These are phyloP conservation scores for Phaeosphaeria sp. DNA, from an alignment of 2,329 filamentous ascomycete genomes.

Conservation along the genomic window DNA sequence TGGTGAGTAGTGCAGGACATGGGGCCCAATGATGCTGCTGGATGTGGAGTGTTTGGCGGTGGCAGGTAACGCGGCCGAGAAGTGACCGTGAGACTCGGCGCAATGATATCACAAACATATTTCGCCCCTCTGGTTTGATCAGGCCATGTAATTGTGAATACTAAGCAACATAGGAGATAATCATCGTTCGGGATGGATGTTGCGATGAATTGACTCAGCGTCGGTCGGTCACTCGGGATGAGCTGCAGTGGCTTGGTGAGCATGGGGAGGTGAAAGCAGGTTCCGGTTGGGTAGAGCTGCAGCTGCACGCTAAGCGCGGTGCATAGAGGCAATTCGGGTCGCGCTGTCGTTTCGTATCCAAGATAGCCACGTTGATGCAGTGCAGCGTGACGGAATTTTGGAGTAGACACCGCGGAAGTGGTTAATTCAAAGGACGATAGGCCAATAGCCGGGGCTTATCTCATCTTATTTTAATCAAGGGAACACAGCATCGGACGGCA, in stretches of 20 bases:
- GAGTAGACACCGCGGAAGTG: neutral
- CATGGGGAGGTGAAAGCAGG: neutral
- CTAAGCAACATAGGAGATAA: neutral
- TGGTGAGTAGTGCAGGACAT: neutral
- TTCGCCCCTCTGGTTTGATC: neutral
- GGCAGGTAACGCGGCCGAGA: constrained; percentile 22
- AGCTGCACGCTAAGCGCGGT: neutral
- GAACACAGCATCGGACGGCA: neutral
- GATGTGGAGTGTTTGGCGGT: neutral
- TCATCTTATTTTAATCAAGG: neutral
- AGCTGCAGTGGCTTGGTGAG: neutral
- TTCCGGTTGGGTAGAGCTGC: neutral
- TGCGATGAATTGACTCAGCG: neutral
- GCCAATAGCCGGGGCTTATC: neutral
- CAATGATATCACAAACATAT: neutral
- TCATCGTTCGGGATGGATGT: neutral
- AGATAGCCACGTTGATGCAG: neutral
- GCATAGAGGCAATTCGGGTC: neutral
- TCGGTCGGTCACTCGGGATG: neutral
- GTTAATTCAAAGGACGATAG: neutral
- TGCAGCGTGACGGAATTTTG: neutral
- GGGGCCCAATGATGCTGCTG: neutral
- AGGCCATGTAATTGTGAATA: neutral
- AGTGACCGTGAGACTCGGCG: neutral
- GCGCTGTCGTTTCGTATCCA: neutral